phyloP scores from a whole-genome alignment of 805 yeast species.

The Candida qinlingensis region DNA sequence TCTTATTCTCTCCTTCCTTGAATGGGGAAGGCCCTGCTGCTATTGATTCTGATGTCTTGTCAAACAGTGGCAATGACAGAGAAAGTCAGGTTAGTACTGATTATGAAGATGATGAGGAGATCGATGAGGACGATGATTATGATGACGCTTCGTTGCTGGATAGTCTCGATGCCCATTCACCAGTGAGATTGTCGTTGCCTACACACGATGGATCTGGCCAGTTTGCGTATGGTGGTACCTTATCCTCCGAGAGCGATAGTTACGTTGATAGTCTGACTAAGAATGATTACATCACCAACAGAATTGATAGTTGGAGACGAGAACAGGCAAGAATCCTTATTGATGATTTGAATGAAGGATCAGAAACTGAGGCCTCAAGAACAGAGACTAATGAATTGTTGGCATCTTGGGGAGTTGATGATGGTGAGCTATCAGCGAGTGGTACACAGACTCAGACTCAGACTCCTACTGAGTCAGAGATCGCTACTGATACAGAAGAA shows the following conservation, averaged over 20 bases:
- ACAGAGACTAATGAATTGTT: conserved; percentile 19
- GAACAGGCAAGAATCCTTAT: conserved; percentile 23
- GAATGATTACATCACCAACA: conserved; percentile 19
- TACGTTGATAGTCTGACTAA: conserved; percentile 9
- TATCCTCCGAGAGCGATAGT: conserved; percentile 4
- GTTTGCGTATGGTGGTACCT: conserved; percentile 5
- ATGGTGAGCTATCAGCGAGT: conserved; percentile 7
- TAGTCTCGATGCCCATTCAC: conserved; percentile 15
- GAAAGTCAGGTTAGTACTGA: neutral
- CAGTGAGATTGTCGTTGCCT: conserved; percentile 14
- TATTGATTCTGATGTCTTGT: conserved; percentile 13
- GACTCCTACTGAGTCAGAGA: conserved; percentile 1
- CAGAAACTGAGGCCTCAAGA: conserved; percentile 8
- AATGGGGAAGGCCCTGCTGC: conserved; percentile 5
- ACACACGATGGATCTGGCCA: conserved; percentile 14
- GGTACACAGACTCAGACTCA: neutral
- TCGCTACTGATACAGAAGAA: conserved; percentile 2
- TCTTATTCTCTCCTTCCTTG: conserved; percentile 20
- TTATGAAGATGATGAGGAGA: conserved; percentile 6
- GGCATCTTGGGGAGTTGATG: conserved; percentile 32
- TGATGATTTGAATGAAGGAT: conserved; percentile 15
- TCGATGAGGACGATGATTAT: conserved; percentile 19
- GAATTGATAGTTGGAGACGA: conserved; percentile 26
- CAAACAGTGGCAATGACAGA: conserved; percentile 12
- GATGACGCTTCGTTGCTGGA: conserved; percentile 25